Evolutionary conservation across 2,329 filamentous ascomycete genomes (phyloP).

Genomic region (Fusarium bulbicola): DNA sequence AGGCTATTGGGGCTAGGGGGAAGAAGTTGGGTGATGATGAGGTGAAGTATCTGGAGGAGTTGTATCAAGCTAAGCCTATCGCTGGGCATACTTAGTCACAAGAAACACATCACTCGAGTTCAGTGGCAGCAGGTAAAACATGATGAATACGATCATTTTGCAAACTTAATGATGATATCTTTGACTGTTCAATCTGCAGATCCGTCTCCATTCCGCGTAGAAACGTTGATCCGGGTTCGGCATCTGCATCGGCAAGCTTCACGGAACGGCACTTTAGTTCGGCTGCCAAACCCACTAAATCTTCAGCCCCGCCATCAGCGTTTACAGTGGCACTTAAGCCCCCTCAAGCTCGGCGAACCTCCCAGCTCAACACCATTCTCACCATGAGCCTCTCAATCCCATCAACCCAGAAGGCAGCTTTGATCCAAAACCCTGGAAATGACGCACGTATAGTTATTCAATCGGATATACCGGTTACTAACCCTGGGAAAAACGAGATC

Average conservation of each 20-base stretch:
- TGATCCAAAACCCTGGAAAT: constrained; percentile 28
- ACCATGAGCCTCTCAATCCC: constrained; percentile 10
- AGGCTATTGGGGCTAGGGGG: constrained; percentile 17
- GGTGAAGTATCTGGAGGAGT: constrained; percentile 18
- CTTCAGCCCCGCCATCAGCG: neutral
- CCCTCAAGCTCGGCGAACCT: neutral
- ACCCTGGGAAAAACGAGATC: constrained; percentile 3
- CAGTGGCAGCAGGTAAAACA: rapidly evolving
- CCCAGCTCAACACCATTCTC: neutral
- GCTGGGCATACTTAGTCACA: neutral
- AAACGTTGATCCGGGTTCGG: neutral
- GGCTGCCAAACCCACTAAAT: neutral
- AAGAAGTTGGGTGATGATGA: constrained; percentile 18
- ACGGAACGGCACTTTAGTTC: constrained; percentile 10
- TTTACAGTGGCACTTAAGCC: neutral
- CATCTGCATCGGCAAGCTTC: constrained; percentile 7
- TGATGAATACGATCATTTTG: rapidly evolving
- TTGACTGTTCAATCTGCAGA: too few relatives aligned
- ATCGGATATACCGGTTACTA: neutral
- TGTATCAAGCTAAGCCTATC: constrained; percentile 28
- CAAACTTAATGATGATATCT: neutral
- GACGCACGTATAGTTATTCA: neutral
- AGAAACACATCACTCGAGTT: rapidly evolving
- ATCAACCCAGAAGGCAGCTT: constrained; percentile 14
- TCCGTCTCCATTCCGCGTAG: neutral